Evolutionary conservation across 192 early-diverging fungal genomes (phyloP), one percentile per base, ranked within the genome.

Genomic region (Rhizoclosmatium globosum): DNA sequence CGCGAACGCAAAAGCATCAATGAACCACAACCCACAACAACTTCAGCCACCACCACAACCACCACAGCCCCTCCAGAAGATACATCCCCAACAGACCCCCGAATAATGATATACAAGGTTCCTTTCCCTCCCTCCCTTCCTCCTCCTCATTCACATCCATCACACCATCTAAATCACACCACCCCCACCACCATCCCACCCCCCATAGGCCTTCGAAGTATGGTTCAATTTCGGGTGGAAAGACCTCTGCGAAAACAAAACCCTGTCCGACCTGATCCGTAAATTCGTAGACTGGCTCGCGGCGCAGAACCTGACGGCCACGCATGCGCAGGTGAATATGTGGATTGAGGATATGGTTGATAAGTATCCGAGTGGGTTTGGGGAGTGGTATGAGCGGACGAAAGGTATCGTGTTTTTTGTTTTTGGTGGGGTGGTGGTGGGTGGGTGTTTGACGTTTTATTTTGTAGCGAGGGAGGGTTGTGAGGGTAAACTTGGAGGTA

Each of bases 151-250:
- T 31, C 31, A 31, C 31, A 31, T 31, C 31, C 31, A 31, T 31
- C 31, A 31, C n/a, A n/a, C n/a, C n/a, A n/a, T n/a, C n/a, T n/a
- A n/a, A n/a, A n/a, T n/a, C n/a, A n/a, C n/a, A n/a, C n/a, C n/a
- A n/a, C n/a, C n/a, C n/a, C n/a, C n/a, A n/a, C 31, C 41, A 21
- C 23, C 31, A 13, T 64, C 41, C 62, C 48, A 44, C 45, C 45
- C 45, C 17, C 31, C 17, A 0, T 38, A 74, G 73, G 73, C 73
- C 6, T 74, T 74, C 44, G 57, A 60, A 42, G 60, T 74, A n/a
- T 74, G 73, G 73, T 45, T 62, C 73, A 74, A 64, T 47, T 43
- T 64, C 23, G 60, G 45, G 13, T 74, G 73, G 73, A 74, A 74
- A 74, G 73, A 60, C 60, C 44, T 74, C 19, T 9, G 46, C 3